Evolutionary conservation across 306 rosid species (phyloP).

Genomic region (Datisca glomerata): DNA sequence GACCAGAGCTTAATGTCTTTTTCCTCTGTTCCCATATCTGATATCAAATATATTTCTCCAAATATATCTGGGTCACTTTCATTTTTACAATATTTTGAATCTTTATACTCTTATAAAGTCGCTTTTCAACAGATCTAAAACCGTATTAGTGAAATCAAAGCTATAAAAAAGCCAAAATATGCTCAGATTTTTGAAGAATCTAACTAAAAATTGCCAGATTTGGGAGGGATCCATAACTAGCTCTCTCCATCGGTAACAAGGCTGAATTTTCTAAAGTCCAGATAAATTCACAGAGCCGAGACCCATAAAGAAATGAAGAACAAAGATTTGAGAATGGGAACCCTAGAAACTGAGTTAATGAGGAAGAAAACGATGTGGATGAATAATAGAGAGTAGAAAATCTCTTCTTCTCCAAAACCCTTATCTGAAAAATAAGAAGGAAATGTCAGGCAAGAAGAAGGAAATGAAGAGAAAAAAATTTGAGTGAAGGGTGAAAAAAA

Average conservation of each 20-base stretch:
- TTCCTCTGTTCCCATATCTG: constrained; percentile 60
- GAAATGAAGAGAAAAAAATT: too few species aligned
- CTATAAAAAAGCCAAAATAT: neutral
- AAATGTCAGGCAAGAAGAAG: too few species aligned
- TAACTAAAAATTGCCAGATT: too few species aligned
- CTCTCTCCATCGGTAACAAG: too few species aligned
- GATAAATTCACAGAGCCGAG: neutral
- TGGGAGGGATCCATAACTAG: too few species aligned
- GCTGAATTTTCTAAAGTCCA: too few species aligned
- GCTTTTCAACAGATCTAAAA: neutral
- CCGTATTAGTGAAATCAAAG: too few species aligned
- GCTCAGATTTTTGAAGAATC: neutral
- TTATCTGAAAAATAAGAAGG: too few species aligned
- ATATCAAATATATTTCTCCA: constrained; percentile 56
- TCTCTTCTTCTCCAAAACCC: too few species aligned
- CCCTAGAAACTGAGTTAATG: neutral
- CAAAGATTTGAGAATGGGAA: neutral
- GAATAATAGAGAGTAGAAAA: too few species aligned
- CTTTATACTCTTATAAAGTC: neutral
- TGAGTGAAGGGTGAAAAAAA: too few species aligned
- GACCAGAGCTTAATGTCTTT: constrained; percentile 91
- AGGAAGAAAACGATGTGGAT: too few species aligned
- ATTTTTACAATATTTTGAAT: constrained; percentile 15
- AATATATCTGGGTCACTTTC: constrained; percentile 45
- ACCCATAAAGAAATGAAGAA: neutral